Percentiles rank a stretch among this genome's conserved stretches.
These are phyloP conservation scores for Quercus variabilis DNA, from an alignment of 306 rosid genomes.

Conservation along the genomic window DNA sequence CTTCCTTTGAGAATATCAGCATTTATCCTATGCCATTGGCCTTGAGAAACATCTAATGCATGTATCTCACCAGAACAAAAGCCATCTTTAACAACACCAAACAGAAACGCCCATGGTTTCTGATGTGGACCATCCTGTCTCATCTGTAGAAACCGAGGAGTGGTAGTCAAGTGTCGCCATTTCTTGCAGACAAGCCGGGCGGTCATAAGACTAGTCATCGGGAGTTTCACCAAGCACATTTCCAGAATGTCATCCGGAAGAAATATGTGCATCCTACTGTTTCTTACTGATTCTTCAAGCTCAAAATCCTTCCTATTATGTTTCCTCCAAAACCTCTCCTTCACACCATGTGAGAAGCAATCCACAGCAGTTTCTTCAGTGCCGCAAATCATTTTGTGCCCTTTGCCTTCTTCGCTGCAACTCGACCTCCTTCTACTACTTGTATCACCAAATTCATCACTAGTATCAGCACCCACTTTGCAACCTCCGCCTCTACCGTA, in stretches of 20 bases:
- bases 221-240: constrained; percentile 95
- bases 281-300: constrained; percentile 52
- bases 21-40: constrained; percentile 84
- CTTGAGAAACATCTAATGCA: constrained; percentile 72
- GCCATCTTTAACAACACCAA: constrained; percentile 91
- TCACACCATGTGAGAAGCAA: constrained; percentile 88
- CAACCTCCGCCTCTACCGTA: constrained; percentile 93
- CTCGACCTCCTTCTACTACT: constrained; percentile 80
- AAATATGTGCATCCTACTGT: constrained; percentile 70
- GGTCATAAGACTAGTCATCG: constrained; percentile 80
- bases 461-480: constrained; percentile 96
- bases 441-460: constrained; percentile 77
- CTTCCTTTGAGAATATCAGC: constrained; percentile 82
- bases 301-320: constrained; percentile 54
- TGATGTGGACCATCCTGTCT: constrained; percentile 81
- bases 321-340: constrained; percentile 84
- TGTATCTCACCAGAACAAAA: constrained; percentile 93
- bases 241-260: constrained; percentile 96
- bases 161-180: constrained; percentile 81
- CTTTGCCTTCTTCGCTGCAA: constrained; percentile 86
- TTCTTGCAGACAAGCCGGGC: constrained; percentile 98
- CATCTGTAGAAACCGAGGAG: constrained; percentile 81
- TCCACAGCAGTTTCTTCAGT: constrained; percentile 71
- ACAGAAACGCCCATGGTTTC: constrained; percentile 87
- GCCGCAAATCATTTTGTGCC: constrained; percentile 65